These are phyloP conservation scores for Penicillium sp. DNA, from an alignment of 2,329 filamentous ascomycete species.

Conservation along the genomic window DNA sequence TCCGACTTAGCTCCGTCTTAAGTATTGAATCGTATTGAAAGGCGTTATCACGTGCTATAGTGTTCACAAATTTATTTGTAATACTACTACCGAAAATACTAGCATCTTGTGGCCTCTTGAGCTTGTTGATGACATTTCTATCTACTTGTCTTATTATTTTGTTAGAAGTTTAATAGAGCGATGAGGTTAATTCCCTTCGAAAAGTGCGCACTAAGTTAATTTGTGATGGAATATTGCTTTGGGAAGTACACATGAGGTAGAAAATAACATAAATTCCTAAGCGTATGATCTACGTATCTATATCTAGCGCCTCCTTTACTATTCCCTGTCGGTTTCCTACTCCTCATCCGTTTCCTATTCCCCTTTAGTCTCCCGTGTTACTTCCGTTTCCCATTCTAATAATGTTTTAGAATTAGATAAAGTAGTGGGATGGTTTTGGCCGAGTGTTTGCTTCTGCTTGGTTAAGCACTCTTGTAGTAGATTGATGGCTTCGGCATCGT, in stretches of 20 bases:
- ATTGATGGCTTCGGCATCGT: constrained; percentile 1
- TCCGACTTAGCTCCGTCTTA: neutral
- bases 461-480: neutral
- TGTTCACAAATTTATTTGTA: neutral
- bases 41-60: neutral
- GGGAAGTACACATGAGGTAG: neutral
- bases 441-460: neutral
- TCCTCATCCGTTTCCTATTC: neutral
- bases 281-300: neutral
- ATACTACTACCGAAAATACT: neutral
- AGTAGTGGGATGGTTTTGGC: neutral
- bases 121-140: neutral
- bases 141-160: neutral
- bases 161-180: neutral
- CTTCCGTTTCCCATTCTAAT: constrained; percentile 2
- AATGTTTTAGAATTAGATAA: neutral
- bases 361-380: neutral
- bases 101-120: neutral
- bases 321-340: neutral
- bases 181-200: neutral
- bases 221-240: neutral
- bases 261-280: neutral
- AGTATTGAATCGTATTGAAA: constrained; percentile 1
- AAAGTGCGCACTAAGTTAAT: neutral
- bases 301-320: neutral